These are phyloP conservation scores for Marasmius fiardii DNA, from an alignment of 1,284 basidiomycete species.

Conservation along the genomic window DNA sequence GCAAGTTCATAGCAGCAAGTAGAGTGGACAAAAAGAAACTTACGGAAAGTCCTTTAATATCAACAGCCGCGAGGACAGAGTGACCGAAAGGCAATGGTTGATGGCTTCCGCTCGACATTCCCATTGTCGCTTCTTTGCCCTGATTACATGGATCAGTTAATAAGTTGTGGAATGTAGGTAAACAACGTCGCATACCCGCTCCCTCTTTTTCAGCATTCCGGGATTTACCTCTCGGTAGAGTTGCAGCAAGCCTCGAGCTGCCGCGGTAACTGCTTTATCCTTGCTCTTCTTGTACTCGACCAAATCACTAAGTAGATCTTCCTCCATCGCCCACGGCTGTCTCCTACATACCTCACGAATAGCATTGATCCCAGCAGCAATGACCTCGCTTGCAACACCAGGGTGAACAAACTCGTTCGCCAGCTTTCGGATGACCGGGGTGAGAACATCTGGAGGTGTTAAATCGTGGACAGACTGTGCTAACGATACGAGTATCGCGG, in stretches of 20 bases:
- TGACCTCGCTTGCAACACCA: conserved; percentile 93
- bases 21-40: conserved; percentile 24
- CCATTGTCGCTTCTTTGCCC: conserved; percentile 86
- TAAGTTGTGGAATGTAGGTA: background rate
- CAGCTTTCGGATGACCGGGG: conserved; percentile 88
- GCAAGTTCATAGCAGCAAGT: too few relatives aligned
- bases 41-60: conserved; percentile 90
- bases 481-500: conserved; percentile 91
- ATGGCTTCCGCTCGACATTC: conserved; percentile 47
- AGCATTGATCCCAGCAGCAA: conserved; percentile 93
- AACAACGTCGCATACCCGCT: conserved; percentile 65
- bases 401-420: conserved; percentile 98
- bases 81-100: conserved; percentile 84
- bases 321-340: conserved; percentile 97
- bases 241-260: conserved; percentile 83
- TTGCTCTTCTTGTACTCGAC: conserved; percentile 94
- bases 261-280: conserved; percentile 92
- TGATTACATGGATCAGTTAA: conserved; percentile 24
- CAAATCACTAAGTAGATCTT: conserved; percentile 89
- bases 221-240: conserved; percentile 98
- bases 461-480: conserved; percentile 96
- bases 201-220: conserved; percentile 84
- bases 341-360: conserved; percentile 91
- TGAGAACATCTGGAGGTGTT: conserved; percentile 91
- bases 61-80: conserved; percentile 66